These are phyloP conservation scores for Thelonectria discophora DNA, from an alignment of 2,329 filamentous ascomycete genomes.

Conservation along the genomic window DNA sequence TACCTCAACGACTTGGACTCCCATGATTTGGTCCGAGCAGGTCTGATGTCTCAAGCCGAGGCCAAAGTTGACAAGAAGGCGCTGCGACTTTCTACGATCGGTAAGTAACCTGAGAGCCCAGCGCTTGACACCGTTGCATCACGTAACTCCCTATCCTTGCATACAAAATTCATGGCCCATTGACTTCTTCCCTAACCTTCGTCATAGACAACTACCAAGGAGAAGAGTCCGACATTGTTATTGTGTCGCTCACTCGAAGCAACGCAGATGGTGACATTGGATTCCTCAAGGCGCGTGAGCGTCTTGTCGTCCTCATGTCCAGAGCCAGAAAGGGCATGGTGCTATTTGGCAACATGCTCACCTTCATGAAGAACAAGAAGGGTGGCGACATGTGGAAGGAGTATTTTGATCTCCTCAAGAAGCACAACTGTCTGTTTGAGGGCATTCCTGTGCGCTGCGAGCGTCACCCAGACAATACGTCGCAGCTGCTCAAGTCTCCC, in stretches of 20 bases:
- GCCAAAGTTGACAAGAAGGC: constrained; percentile 60
- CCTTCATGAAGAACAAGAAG: constrained; percentile 66
- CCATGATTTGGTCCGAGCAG: constrained; percentile 65
- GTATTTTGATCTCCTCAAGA: constrained; percentile 65
- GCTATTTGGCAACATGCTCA: constrained; percentile 75
- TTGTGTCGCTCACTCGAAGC: constrained; percentile 73
- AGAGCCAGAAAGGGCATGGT: constrained; percentile 72
- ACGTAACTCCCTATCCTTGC: too few species aligned
- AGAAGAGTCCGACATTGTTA: constrained; percentile 78
- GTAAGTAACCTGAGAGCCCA: constrained; percentile 52
- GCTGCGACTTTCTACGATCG: constrained; percentile 74
- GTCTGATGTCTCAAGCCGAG: constrained; percentile 63
- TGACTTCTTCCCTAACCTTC: not conserved
- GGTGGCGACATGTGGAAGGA: constrained; percentile 59
- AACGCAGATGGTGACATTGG: constrained; percentile 72
- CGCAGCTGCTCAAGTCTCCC: constrained; percentile 54
- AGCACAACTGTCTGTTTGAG: constrained; percentile 61
- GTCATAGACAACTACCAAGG: constrained; percentile 78
- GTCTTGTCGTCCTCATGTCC: constrained; percentile 75
- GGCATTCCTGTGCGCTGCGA: constrained; percentile 70
- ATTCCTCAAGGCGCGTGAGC: constrained; percentile 72
- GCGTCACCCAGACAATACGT: constrained; percentile 61
- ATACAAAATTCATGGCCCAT: too few species aligned
- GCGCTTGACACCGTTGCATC: too few species aligned
- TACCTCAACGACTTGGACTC: constrained; percentile 75